Evolutionary conservation across 192 early-diverging fungal species (phyloP).

Genomic region (Pilobolus umbonatus): DNA sequence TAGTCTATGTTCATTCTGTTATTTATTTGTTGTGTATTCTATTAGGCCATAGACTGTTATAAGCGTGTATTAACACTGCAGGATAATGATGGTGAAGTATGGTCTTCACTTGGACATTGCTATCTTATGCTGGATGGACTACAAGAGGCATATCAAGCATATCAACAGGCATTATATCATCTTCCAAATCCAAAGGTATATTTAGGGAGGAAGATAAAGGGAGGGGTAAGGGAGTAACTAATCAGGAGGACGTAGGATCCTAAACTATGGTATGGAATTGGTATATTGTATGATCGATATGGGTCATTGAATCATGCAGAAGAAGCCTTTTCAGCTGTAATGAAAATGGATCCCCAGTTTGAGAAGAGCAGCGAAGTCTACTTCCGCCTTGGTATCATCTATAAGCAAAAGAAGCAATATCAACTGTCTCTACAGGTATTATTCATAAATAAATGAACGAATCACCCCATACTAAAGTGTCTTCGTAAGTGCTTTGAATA

Average conservation of each 20-base stretch:
- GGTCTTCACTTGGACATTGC: slow-evolving; percentile 92
- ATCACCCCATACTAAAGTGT: background rate
- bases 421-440: slow-evolving; percentile 64
- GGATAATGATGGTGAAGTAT: slow-evolving; percentile 83
- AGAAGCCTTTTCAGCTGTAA: slow-evolving; percentile 93
- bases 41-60: slow-evolving; percentile 28
- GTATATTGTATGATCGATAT: slow-evolving; percentile 96
- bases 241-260: slow-evolving; percentile 61
- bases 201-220: background rate
- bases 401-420: slow-evolving; percentile 88
- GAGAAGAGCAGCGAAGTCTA: slow-evolving; percentile 98
- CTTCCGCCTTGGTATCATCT: slow-evolving; percentile 97
- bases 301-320: slow-evolving; percentile 97
- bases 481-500: slow-evolving; percentile 77
- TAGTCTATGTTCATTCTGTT: background rate
- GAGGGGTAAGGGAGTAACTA: too few relatives aligned
- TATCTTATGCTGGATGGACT: slow-evolving; percentile 96
- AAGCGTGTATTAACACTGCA: slow-evolving; percentile 83
- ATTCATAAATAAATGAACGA: background rate
- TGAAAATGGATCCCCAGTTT: slow-evolving; percentile 93
- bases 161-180: slow-evolving; percentile 94
- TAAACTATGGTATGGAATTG: slow-evolving; percentile 99
- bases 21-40: slow-evolving; percentile 2
- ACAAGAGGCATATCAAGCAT: slow-evolving; percentile 91
- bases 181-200: slow-evolving; percentile 83